Conservation (phyloP, 805 yeast genomes). For the Candida endomychidarum region DNA sequence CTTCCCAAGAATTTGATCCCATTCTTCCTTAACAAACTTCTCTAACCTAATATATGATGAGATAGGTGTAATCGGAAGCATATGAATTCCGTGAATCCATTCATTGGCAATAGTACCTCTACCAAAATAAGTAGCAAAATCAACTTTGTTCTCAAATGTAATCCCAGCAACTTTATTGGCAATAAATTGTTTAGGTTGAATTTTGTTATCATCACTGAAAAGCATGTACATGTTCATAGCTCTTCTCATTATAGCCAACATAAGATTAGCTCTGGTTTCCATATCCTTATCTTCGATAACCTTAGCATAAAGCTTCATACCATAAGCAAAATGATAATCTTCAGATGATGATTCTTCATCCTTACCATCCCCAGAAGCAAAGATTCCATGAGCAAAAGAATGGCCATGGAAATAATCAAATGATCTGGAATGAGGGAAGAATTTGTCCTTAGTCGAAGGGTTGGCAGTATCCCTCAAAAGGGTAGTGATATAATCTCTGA, state of each 20-base stretch:
- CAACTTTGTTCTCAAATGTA: conserved; percentile 68
- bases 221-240: conserved; percentile 59
- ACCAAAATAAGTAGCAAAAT: conserved; percentile 75
- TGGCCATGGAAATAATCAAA: conserved; percentile 80
- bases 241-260: conserved; percentile 56
- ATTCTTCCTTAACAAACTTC: conserved; percentile 60
- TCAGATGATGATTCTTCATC: conserved; percentile 76
- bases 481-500: conserved; percentile 52
- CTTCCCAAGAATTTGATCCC: conserved; percentile 49
- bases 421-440: conserved; percentile 64
- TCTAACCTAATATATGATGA: conserved; percentile 59
- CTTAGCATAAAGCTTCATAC: conserved; percentile 63
- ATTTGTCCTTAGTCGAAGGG: conserved; percentile 51
- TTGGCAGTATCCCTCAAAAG: conserved; percentile 69
- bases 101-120: conserved; percentile 55
- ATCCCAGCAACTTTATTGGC: conserved; percentile 73
- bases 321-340: conserved; percentile 71
- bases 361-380: conserved; percentile 70
- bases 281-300: conserved; percentile 53
- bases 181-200: conserved; percentile 56
- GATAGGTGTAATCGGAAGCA: conserved; percentile 69
- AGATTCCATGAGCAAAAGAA: conserved; percentile 76
- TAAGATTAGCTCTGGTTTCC: conserved; percentile 56
- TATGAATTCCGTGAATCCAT: conserved; percentile 77
- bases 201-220: conserved; percentile 50